A percentile compares a stretch with the other conserved stretches of the same genome.
Conservation (phyloP, 805 yeast genomes). For the Pichia nakasei region DNA sequence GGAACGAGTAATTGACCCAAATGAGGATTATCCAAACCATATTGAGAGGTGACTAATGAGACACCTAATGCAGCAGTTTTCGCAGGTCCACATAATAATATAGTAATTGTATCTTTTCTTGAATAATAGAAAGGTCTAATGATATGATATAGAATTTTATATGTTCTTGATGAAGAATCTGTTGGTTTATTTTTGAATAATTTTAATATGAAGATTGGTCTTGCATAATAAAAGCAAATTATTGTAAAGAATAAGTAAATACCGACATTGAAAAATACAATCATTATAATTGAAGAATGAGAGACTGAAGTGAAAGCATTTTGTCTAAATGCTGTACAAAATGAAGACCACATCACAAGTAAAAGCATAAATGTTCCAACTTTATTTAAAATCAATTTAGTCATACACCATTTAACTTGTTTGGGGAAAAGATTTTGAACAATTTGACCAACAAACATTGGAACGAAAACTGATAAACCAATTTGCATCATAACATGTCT, state of each 20-base stretch:
- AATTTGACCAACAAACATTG: conserved; percentile 82
- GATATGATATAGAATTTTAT: conserved; percentile 35
- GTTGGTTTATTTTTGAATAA: conserved; percentile 41
- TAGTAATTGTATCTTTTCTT: conserved; percentile 63
- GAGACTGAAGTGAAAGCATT: conserved; percentile 51
- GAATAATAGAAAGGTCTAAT: conserved; percentile 63
- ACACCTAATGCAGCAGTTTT: conserved; percentile 92
- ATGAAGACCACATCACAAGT: conserved; percentile 50
- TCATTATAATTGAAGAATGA: conserved; percentile 56
- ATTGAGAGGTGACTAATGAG: conserved; percentile 55
- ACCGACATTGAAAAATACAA: conserved; percentile 78
- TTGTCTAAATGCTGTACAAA: conserved; percentile 82
- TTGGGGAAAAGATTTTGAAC: conserved; percentile 62
- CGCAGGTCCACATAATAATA: conserved; percentile 87
- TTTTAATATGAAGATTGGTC: conserved; percentile 43
- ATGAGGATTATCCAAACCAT: conserved; percentile 51
- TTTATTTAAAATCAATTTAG: conserved; percentile 54
- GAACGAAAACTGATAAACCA: conserved; percentile 72
- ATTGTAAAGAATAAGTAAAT: conserved; percentile 69
- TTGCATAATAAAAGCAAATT: conserved; percentile 48
- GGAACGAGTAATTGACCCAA: conserved; percentile 73
- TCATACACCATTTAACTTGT: conserved; percentile 51
- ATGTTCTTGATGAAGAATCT: conserved; percentile 33
- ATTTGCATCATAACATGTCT: conserved; percentile 77
- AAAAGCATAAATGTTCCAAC: conserved; percentile 75